Evolutionary conservation across 176 grass and related monocot species (phyloP).

Genomic region (Carex myosuroides): DNA sequence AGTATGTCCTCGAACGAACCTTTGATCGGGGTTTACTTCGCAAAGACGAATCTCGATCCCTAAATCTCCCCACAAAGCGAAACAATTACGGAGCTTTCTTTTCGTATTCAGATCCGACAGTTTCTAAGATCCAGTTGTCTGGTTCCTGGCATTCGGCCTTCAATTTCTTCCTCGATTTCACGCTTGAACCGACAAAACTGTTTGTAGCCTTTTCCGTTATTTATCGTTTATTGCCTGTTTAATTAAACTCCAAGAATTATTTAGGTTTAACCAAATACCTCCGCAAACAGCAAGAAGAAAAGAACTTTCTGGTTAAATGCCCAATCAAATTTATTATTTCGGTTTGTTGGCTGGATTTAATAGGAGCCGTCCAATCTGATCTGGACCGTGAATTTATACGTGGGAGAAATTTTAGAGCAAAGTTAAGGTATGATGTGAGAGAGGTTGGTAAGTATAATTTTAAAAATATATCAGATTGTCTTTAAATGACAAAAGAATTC

Average conservation of each 20-base stretch:
- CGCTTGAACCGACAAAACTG: constrained; percentile 5
- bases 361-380: not conserved
- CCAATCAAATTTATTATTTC: not conserved
- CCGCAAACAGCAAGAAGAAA: not conserved
- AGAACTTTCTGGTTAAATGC: constrained; percentile 7
- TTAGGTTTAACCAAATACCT: not conserved
- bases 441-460: no score
- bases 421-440: no score
- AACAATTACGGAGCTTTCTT: not conserved
- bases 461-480: no score
- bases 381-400: not conserved
- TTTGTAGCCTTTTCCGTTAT: not conserved
- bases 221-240: not conserved
- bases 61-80: not conserved
- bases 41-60: not conserved
- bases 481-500: no score
- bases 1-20: not conserved
- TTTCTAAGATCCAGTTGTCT: not conserved
- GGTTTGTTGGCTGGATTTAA: not conserved
- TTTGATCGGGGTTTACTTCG: not conserved
- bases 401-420: not conserved
- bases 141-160: not conserved
- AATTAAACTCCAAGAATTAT: not conserved
- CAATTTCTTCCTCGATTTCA: not conserved
- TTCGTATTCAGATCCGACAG: not conserved